phyloP scores from a whole-genome alignment of 148 eudicot genomes.

The Hydrangea macrophylla region DNA sequence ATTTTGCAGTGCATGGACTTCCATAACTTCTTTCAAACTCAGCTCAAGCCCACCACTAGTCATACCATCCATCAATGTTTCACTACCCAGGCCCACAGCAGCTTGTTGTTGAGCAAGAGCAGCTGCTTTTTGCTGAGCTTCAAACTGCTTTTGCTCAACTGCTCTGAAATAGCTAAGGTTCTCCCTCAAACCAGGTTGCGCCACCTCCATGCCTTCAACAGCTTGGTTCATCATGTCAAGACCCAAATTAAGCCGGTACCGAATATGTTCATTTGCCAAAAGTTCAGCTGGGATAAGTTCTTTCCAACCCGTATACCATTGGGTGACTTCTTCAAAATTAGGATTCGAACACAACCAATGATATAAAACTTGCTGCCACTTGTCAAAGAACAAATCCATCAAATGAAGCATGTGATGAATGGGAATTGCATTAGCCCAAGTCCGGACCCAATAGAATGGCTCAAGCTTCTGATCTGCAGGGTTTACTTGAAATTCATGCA shows the following conservation, averaged over 20 bases:
- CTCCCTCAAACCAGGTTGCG: constrained; percentile 57
- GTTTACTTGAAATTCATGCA: constrained; percentile 75
- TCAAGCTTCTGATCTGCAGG: constrained; percentile 75
- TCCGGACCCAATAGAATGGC: constrained; percentile 59
- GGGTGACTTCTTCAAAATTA: constrained; percentile 63
- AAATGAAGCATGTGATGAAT: constrained; percentile 69
- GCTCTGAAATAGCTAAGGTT: constrained; percentile 40
- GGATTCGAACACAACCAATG: constrained; percentile 74
- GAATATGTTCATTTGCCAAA: constrained; percentile 44
- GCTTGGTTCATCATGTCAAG: constrained; percentile 69
- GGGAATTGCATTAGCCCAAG: constrained; percentile 73
- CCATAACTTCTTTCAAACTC: constrained; percentile 68
- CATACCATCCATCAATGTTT: constrained; percentile 17
- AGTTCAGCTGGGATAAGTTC: constrained; percentile 46
- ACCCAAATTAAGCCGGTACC: constrained; percentile 35
- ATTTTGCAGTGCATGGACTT: constrained; percentile 40
- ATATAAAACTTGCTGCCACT: constrained; percentile 76
- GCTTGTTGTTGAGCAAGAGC: constrained; percentile 28
- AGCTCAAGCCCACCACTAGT: constrained; percentile 38
- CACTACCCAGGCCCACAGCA: constrained; percentile 14
- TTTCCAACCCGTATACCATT: constrained; percentile 64
- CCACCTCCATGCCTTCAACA: constrained; percentile 55
- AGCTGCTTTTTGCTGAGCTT: constrained; percentile 48
- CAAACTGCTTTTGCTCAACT: constrained; percentile 49
- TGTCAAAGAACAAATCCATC: constrained; percentile 77